phyloP scores from a whole-genome alignment of 257 asterid genomes.

The Paulownia fortunei region DNA sequence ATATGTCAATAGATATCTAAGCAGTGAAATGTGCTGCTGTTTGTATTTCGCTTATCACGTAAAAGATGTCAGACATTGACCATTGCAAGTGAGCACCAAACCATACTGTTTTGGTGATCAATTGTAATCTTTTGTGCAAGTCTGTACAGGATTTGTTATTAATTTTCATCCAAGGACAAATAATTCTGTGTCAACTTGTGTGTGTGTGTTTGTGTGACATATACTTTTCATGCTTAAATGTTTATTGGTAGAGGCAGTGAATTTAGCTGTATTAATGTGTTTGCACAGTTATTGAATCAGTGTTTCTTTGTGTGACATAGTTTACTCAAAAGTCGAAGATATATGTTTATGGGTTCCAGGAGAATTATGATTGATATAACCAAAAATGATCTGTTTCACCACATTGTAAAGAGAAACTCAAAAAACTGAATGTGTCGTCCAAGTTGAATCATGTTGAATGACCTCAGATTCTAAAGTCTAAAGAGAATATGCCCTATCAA shows the following conservation, averaged over 20 bases:
- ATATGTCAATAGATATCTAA: background rate
- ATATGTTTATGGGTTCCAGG: background rate
- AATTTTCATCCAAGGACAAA: too few species aligned
- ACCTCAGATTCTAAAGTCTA: too few species aligned
- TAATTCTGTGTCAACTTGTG: background rate
- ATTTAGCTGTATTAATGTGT: background rate
- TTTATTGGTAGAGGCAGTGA: background rate
- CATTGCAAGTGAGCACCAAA: background rate
- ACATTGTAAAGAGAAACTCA: too few species aligned
- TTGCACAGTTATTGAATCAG: background rate
- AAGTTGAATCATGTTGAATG: too few species aligned
- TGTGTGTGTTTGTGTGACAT: background rate
- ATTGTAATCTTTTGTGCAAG: background rate
- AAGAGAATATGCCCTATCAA: too few species aligned
- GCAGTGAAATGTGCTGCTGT: background rate
- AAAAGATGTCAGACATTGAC: background rate
- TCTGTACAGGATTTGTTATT: too few species aligned
- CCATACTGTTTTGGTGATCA: background rate
- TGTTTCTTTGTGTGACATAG: background rate
- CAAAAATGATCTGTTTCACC: background rate
- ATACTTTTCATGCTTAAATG: background rate
- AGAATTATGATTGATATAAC: background rate
- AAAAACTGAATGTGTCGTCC: too few species aligned
- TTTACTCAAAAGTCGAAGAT: constrained; percentile 7
- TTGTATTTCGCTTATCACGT: background rate